phyloP scores from a whole-genome alignment of 768 basidiomycete species.

The Phylloporus scabripes region DNA sequence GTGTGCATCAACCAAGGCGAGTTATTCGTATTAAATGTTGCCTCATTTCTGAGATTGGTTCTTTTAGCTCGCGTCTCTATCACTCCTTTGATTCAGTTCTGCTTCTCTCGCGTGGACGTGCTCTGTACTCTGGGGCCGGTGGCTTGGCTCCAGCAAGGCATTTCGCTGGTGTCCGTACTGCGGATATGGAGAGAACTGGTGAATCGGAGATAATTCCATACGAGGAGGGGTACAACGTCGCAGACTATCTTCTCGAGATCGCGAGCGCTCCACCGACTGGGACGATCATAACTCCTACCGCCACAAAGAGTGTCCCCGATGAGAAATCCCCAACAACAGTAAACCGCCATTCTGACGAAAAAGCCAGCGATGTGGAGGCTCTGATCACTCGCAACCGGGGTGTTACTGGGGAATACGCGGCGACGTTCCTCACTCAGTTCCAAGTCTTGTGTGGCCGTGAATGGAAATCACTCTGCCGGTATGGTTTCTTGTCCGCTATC shows the following conservation, averaged over 20 bases:
- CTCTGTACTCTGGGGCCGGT: conserved; percentile 77
- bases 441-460: conserved; percentile 78
- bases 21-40: conserved; percentile 7
- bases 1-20: conserved; percentile 83
- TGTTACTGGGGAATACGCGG: conserved; percentile 41
- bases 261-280: conserved; percentile 59
- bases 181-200: conserved; percentile 31
- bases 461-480: conserved; percentile 77
- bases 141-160: conserved; percentile 62
- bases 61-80: conserved; percentile 67
- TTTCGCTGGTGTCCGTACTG: conserved; percentile 40
- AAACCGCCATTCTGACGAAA: conserved; percentile 11
- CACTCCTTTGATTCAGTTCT: conserved; percentile 80
- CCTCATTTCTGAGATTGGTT: background rate
- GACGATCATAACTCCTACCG: conserved; percentile 34
- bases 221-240: conserved; percentile 82
- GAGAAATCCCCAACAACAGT: background rate
- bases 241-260: conserved; percentile 88
- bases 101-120: conserved; percentile 69
- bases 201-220: conserved; percentile 43
- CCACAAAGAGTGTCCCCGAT: conserved; percentile 3
- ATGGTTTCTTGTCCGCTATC: background rate
- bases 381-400: conserved; percentile 12
- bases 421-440: conserved; percentile 87
- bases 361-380: conserved; percentile 19